Conservation (phyloP, 768 basidiomycete genomes). For the Pulveroboletus sp. region DNA sequence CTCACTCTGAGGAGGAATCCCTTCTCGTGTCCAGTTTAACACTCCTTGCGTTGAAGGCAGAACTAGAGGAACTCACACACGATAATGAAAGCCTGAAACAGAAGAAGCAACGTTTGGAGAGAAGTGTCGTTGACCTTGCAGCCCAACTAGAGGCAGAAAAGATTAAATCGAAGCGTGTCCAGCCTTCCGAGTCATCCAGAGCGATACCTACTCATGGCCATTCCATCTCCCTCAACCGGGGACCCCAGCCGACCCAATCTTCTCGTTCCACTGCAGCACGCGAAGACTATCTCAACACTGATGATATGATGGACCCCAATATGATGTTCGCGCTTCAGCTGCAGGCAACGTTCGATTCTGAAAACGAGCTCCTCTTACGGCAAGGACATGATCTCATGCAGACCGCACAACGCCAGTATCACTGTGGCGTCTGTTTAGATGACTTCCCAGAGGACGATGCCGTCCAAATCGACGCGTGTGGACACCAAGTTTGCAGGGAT, state of each 20-base stretch:
- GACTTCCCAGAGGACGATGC: slow-evolving; percentile 39
- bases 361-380: slow-evolving; percentile 32
- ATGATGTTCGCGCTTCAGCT: slow-evolving; percentile 26
- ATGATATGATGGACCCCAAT: slow-evolving; percentile 9
- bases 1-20: slow-evolving; percentile 22
- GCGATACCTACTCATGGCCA: neutral
- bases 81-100: slow-evolving; percentile 22
- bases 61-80: slow-evolving; percentile 35
- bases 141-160: slow-evolving; percentile 11
- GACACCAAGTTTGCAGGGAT: slow-evolving; percentile 49
- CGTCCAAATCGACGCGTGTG: slow-evolving; percentile 40
- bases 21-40: slow-evolving; percentile 48
- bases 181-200: neutral
- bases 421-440: slow-evolving; percentile 57
- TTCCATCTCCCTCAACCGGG: neutral
- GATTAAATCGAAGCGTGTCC: neutral
- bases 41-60: slow-evolving; percentile 39
- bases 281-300: neutral
- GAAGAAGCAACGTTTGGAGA: slow-evolving; percentile 27
- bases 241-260: neutral
- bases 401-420: slow-evolving; percentile 36
- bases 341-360: slow-evolving; percentile 40
- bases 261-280: neutral
- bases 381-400: slow-evolving; percentile 31
- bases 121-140: slow-evolving; percentile 15